Evolutionary conservation across 148 eudicot genomes (phyloP).

Genomic region (Arctostaphylos glauca): DNA sequence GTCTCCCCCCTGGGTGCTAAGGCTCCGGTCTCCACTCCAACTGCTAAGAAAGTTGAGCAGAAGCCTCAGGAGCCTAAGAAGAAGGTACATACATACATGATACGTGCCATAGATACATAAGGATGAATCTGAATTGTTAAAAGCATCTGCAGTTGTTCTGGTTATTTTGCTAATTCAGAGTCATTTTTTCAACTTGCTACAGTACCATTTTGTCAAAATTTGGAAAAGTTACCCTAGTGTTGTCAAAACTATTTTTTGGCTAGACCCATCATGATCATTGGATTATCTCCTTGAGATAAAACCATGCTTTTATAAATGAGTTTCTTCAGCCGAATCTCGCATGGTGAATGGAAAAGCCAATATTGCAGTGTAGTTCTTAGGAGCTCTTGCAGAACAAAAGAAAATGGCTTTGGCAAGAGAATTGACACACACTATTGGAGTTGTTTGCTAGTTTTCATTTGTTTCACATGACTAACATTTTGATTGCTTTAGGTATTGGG

Average conservation of each 20-base stretch:
- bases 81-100: constrained; percentile 21
- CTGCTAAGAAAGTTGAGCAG: constrained; percentile 20
- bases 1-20: constrained; percentile 16
- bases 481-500: constrained; percentile 23
- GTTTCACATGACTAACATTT: neutral
- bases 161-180: neutral
- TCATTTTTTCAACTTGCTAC: neutral
- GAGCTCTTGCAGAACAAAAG: neutral
- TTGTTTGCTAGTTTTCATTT: neutral
- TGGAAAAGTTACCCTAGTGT: too few species aligned
- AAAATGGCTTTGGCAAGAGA: too few species aligned
- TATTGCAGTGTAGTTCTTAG: neutral
- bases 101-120: too few species aligned
- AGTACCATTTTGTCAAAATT: too few species aligned
- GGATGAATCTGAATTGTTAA: too few species aligned
- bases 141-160: too few species aligned
- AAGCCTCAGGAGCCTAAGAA: constrained; percentile 35
- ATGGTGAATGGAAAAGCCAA: too few species aligned
- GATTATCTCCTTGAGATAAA: neutral
- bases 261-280: too few species aligned
- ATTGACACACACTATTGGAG: neutral
- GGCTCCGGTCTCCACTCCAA: constrained; percentile 16
- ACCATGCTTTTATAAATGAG: too few species aligned
- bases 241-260: too few species aligned
- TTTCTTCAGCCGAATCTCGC: too few species aligned